phyloP scores from a whole-genome alignment of 2,329 filamentous ascomycete species.

The Fusarium paranaense region DNA sequence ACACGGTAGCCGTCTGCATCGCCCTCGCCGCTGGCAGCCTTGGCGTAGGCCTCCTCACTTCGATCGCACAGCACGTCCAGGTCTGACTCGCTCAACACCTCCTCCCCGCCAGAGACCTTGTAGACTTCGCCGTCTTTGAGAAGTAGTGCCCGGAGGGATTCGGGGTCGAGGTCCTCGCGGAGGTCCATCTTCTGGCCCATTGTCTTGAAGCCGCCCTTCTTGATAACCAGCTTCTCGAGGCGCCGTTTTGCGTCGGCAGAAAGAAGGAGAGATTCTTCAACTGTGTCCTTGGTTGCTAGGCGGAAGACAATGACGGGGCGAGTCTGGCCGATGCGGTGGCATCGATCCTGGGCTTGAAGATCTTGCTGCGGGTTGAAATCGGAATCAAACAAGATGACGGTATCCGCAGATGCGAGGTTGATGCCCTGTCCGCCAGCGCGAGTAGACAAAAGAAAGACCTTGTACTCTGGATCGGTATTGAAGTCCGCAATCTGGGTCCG shows the following conservation, averaged over 20 bases:
- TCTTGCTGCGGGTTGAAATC: slow-evolving; percentile 98
- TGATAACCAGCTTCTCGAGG: slow-evolving; percentile 94
- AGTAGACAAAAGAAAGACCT: slow-evolving; percentile 89
- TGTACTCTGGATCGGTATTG: slow-evolving; percentile 73
- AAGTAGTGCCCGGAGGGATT: slow-evolving; percentile 71
- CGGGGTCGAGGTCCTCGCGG: slow-evolving; percentile 67
- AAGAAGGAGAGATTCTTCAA: slow-evolving; percentile 87
- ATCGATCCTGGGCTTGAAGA: slow-evolving; percentile 94
- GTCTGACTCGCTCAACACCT: slow-evolving; percentile 80
- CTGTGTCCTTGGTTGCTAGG: slow-evolving; percentile 90
- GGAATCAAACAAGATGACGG: slow-evolving; percentile 88
- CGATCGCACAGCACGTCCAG: slow-evolving; percentile 83
- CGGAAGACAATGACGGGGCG: slow-evolving; percentile 93
- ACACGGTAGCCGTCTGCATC: slow-evolving; percentile 78
- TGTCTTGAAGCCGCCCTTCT: slow-evolving; percentile 86
- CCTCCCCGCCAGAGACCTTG: slow-evolving; percentile 67
- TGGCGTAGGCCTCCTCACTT: slow-evolving; percentile 71
- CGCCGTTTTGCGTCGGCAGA: slow-evolving; percentile 92
- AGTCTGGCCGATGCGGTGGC: slow-evolving; percentile 94
- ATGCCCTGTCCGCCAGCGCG: slow-evolving; percentile 95
- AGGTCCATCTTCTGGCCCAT: slow-evolving; percentile 71
- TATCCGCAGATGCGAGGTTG: slow-evolving; percentile 91
- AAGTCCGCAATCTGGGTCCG: slow-evolving; percentile 79
- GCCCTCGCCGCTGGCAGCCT: slow-evolving; percentile 83
- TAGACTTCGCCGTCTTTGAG: slow-evolving; percentile 79